A percentile compares a stretch with the other conserved stretches of the same genome.
These are phyloP conservation scores for Lepidium didymum DNA, from an alignment of 345 rosid species.

Conservation along the genomic window DNA sequence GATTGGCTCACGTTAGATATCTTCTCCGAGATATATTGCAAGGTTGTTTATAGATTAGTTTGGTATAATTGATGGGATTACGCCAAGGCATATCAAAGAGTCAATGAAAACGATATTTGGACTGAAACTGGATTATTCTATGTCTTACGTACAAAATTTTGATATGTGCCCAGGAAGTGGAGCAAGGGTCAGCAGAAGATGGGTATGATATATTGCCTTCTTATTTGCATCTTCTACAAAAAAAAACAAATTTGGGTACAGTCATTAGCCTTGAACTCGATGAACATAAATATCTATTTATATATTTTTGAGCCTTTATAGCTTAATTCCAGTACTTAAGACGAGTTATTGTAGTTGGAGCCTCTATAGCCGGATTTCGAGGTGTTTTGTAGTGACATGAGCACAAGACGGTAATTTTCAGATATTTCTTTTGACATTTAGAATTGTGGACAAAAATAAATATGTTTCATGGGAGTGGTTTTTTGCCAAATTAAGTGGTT, in stretches of 20 bases:
- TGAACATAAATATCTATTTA: background rate
- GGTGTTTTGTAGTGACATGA: background rate
- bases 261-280: background rate
- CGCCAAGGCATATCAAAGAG: no score
- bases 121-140: background rate
- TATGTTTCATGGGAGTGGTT: no score
- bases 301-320: background rate
- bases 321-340: background rate
- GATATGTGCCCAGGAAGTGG: background rate
- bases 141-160: background rate
- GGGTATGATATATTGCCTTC: background rate
- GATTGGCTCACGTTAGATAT: no score
- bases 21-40: no score
- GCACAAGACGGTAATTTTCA: background rate
- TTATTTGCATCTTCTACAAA: background rate
- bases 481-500: no score
- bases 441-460: no score
- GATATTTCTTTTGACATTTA: no score
- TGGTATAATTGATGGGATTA: no score
- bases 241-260: background rate
- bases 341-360: background rate
- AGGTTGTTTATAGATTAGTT: no score
- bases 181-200: background rate
- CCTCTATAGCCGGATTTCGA: background rate
- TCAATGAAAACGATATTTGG: no score